phyloP scores from a whole-genome alignment of 2,329 filamentous ascomycete genomes.

The Botrytis aclada region DNA sequence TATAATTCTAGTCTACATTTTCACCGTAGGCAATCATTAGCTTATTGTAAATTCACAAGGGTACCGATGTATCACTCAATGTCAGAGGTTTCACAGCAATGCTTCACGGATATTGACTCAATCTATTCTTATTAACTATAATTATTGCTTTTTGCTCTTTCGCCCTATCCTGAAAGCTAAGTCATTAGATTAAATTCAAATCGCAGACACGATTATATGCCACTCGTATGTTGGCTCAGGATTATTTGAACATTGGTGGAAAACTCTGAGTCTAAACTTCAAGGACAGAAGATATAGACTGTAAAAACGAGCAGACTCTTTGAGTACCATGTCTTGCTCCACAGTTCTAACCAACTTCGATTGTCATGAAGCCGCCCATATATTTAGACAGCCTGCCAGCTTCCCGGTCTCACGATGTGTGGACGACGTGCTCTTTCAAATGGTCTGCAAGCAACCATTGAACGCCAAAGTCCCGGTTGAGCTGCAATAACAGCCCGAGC shows the following conservation, averaged over 20 bases:
- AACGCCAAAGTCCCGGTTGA: neutral
- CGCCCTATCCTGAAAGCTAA: neutral
- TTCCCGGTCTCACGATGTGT: neutral
- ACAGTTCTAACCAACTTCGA: neutral
- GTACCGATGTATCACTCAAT: neutral
- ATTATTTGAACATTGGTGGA: no score
- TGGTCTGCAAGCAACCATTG: slow-evolving; percentile 11
- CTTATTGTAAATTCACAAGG: neutral
- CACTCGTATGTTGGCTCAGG: no score
- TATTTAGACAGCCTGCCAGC: neutral
- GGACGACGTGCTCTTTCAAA: slow-evolving; percentile 4
- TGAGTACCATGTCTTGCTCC: neutral
- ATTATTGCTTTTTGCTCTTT: neutral
- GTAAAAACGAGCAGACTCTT: no score
- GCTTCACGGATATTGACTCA: neutral
- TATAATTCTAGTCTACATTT: neutral
- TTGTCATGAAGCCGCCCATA: neutral
- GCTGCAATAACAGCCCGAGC: neutral
- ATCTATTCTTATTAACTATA: neutral
- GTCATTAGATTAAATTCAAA: neutral
- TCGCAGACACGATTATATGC: neutral
- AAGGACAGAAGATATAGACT: neutral
- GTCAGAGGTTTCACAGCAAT: neutral
- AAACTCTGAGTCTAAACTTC: no score
- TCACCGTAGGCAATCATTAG: no score